phyloP scores from a whole-genome alignment of 176 grass and related monocot species.

The Oryza australiensis region DNA sequence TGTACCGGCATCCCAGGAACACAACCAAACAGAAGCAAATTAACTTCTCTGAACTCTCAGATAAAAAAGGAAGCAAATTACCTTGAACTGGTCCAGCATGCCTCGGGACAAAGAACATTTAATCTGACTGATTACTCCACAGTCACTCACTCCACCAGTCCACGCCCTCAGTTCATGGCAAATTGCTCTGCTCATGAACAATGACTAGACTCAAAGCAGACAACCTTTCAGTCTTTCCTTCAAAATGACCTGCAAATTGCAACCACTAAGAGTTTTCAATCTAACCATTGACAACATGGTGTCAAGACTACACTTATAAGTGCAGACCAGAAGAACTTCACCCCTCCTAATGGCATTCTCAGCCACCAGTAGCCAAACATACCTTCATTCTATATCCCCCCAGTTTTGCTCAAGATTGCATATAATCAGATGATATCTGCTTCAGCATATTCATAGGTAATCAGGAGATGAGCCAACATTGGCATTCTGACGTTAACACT shows the following conservation, averaged over 20 bases:
- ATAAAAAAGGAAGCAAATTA: background rate
- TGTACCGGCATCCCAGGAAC: background rate
- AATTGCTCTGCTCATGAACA: background rate
- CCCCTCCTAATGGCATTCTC: background rate
- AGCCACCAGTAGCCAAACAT: background rate
- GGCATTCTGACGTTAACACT: background rate
- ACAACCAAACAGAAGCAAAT: constrained; percentile 1
- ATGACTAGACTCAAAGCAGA: background rate
- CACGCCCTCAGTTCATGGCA: background rate
- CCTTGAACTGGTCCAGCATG: background rate
- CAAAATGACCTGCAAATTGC: constrained; percentile 17
- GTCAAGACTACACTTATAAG: constrained; percentile 13
- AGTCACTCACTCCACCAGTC: background rate
- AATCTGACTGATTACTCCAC: constrained; percentile 7
- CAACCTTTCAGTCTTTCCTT: background rate
- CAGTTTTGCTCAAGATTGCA: background rate
- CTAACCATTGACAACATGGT: constrained; percentile 28
- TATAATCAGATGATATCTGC: background rate
- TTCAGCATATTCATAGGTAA: background rate
- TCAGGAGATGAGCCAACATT: background rate
- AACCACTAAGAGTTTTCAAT: constrained; percentile 18
- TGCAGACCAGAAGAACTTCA: constrained; percentile 5
- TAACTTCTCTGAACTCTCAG: background rate
- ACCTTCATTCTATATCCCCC: background rate
- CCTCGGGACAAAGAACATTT: background rate